Percentiles rank a stretch among this genome's conserved stretches.
phyloP scores from a whole-genome alignment of 768 basidiomycete genomes.

The Tricholoma bakamatsutake region DNA sequence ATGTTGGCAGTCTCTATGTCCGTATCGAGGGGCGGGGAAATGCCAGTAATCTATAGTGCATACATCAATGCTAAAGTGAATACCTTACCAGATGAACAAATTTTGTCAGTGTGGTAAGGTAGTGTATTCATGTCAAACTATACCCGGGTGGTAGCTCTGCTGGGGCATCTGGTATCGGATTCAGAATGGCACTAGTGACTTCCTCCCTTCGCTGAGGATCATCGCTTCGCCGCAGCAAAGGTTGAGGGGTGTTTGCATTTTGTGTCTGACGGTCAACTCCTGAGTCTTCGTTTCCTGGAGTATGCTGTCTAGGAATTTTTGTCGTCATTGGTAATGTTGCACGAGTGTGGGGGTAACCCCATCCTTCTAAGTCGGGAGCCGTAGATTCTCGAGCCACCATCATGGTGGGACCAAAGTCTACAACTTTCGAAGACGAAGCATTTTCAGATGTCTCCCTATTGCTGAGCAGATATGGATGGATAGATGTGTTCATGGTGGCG shows the following conservation, averaged over 20 bases:
- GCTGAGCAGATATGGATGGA: constrained; percentile 3
- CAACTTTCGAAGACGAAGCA: background rate
- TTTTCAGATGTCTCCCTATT: background rate
- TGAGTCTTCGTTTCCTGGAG: background rate
- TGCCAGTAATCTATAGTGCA: no score
- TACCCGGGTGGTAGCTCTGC: constrained; percentile 29
- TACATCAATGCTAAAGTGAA: no score
- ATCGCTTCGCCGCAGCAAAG: background rate
- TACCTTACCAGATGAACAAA: no score
- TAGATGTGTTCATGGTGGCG: background rate
- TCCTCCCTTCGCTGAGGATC: background rate
- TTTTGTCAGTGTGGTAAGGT: no score
- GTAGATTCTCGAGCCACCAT: constrained; percentile 6
- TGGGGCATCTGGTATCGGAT: background rate
- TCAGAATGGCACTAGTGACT: background rate
- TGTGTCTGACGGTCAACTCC: no score
- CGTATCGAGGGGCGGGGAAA: no score
- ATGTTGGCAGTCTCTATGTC: no score
- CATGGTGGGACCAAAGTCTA: constrained; percentile 2
- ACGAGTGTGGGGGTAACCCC: background rate
- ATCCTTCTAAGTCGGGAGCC: background rate
- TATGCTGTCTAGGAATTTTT: background rate
- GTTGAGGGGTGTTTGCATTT: background rate
- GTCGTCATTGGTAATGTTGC: background rate
- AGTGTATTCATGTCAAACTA: constrained; percentile 4